Conservation (phyloP, 2,329 filamentous ascomycete genomes). For the Acephala macrosclerotiorum region DNA sequence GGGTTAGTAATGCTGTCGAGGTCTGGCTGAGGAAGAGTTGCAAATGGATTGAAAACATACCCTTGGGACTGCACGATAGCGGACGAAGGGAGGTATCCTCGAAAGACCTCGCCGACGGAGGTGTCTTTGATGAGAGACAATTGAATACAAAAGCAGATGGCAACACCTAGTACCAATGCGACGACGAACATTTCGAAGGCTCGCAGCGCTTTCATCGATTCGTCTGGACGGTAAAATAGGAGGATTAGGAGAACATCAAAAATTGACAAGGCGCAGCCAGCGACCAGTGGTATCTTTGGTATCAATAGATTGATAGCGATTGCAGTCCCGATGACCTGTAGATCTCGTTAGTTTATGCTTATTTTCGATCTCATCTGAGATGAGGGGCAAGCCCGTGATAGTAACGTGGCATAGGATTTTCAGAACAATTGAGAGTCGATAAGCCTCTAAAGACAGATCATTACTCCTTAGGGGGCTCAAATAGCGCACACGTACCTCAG, state of each 20-base stretch:
- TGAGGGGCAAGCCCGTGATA: too few species aligned
- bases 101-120: conserved; percentile 65
- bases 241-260: conserved; percentile 73
- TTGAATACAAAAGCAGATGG: conserved; percentile 75
- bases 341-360: too few species aligned
- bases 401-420: too few species aligned
- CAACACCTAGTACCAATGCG: conserved; percentile 69
- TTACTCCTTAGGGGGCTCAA: too few species aligned
- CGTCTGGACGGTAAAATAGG: conserved; percentile 67
- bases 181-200: conserved; percentile 72
- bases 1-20: too few species aligned
- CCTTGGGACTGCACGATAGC: conserved; percentile 64
- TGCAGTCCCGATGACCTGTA: conserved; percentile 72
- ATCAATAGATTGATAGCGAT: conserved; percentile 73
- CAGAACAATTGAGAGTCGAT: too few species aligned
- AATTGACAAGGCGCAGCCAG: conserved; percentile 73
- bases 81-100: conserved; percentile 68
- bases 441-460: too few species aligned
- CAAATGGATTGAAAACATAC: conserved; percentile 35
- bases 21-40: too few species aligned
- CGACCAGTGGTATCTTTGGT: conserved; percentile 69
- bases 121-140: conserved; percentile 66
- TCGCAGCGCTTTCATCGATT: conserved; percentile 64
- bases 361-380: too few species aligned
- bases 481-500: too few species aligned